Base-by-base conservation (phyloP, 106 monocot genomes). In the Chionographis japonica region DNA sequence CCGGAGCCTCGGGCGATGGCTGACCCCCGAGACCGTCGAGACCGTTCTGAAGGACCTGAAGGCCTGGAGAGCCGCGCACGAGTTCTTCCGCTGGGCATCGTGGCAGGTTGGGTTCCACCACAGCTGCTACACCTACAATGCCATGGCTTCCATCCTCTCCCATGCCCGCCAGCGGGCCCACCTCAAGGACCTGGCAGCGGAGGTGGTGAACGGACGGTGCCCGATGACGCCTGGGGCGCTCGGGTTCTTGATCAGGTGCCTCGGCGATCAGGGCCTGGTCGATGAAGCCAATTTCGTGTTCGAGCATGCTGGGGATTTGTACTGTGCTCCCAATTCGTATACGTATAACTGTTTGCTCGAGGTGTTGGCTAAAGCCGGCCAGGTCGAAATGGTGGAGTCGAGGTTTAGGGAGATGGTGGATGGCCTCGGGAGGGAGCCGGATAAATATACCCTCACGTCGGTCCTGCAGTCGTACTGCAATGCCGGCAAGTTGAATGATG, bases 341-440 rank as follows among this genome's bases (percentile, higher is more conserved):
- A 80, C 88, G 0, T 86, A 88, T 58, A 93, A 93, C 49, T 93
- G 92, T 41, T 72, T 93, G 75, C 74, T 93, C 18, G 92, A 93
- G 73, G 88, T 63, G 8, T 67, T 88, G 62, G 86, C 85, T 16
- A 93, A 81, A 60, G 60, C 55, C 2, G 83, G 88, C 2, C 46
- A 18, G 9, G 68, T 81, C 1, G 81, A 88, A 2, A 56, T 59
- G 63, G 61, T 84, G 60, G 85, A 93, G 60, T 17, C 37, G 49
- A 85, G 77, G 71, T 65, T 86, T 20, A 62, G 14, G 35, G 86
- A 88, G 69, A 88, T 93, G 83, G 70, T 74, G 50, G 69, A 42
- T 35, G 54, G 20, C 10, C 38, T 50, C 10, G 74, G 85, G 27
- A 49, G 62, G 38, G 75, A 77, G 61, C 78, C 76, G 17, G 92